Conservation (phyloP, 495 filamentous ascomycete genomes). For the Podospora australis region DNA sequence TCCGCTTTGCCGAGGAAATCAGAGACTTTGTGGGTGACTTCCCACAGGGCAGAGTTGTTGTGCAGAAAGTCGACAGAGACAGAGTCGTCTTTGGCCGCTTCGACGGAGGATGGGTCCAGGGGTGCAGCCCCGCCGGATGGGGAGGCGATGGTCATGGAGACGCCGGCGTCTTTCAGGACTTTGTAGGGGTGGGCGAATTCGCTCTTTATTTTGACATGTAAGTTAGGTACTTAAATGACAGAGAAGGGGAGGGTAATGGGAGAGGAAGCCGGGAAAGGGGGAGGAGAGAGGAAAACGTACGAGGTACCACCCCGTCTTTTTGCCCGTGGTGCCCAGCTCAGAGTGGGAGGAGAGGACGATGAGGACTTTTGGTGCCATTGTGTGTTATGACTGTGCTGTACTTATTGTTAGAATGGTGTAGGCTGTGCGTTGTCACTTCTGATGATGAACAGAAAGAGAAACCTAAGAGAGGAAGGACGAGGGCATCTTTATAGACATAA, state of each 20-base stretch:
- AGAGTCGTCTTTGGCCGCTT: slow-evolving; percentile 51
- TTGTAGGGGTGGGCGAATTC: slow-evolving; percentile 67
- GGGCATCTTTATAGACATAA: no score
- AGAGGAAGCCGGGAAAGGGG: neutral
- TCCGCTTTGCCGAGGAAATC: slow-evolving; percentile 43
- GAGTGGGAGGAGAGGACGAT: slow-evolving; percentile 61
- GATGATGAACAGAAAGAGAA: no score
- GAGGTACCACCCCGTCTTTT: slow-evolving; percentile 62
- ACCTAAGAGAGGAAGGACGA: neutral
- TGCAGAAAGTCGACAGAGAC: slow-evolving; percentile 47
- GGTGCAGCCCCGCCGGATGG: slow-evolving; percentile 62
- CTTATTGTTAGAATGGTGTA: neutral
- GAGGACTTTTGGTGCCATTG: slow-evolving; percentile 48
- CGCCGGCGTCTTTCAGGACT: slow-evolving; percentile 45
- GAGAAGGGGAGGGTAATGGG: neutral
- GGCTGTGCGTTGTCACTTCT: no score
- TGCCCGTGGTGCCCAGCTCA: slow-evolving; percentile 45
- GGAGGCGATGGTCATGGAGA: slow-evolving; percentile 55
- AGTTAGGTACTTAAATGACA: neutral
- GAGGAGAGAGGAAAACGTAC: no score
- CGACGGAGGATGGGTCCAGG: slow-evolving; percentile 58
- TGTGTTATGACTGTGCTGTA: neutral
- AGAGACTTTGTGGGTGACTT: slow-evolving; percentile 50
- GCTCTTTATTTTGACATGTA: slow-evolving; percentile 34
- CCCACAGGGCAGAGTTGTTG: slow-evolving; percentile 51